A percentile compares a stretch with the other conserved stretches of the same genome.
phyloP scores from a whole-genome alignment of 2,329 filamentous ascomycete genomes.

The Colletotrichum sublineola region DNA sequence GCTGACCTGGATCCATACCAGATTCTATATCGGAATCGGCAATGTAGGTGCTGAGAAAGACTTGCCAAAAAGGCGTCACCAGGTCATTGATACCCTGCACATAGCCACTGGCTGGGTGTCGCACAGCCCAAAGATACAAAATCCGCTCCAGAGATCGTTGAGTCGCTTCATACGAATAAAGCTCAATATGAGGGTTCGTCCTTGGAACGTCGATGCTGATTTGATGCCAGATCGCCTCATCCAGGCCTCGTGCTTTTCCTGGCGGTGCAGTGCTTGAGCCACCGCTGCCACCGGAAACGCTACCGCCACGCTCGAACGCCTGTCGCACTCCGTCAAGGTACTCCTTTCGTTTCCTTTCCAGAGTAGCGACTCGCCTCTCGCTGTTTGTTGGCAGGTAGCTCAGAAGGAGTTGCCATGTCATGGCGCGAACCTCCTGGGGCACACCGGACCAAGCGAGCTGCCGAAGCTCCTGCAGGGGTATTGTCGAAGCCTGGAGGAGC shows the following conservation, averaged over 20 bases:
- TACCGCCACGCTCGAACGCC: slow-evolving; percentile 72
- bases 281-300: background rate
- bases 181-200: slow-evolving; percentile 94
- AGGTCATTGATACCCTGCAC: slow-evolving; percentile 99
- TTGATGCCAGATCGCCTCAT: slow-evolving; percentile 99
- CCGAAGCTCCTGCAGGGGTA: slow-evolving; percentile 86
- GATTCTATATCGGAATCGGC: slow-evolving; percentile 92
- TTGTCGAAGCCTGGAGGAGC: slow-evolving; percentile 91
- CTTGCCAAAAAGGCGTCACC: slow-evolving; percentile 97
- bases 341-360: slow-evolving; percentile 96
- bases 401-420: slow-evolving; percentile 98
- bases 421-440: slow-evolving; percentile 93
- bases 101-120: slow-evolving; percentile 96
- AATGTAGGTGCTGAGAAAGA: slow-evolving; percentile 94
- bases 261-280: slow-evolving; percentile 56
- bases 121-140: slow-evolving; percentile 96
- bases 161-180: slow-evolving; percentile 96
- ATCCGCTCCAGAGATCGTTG: slow-evolving; percentile 95
- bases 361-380: slow-evolving; percentile 87
- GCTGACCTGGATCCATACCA: slow-evolving; percentile 96
- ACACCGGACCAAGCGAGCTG: slow-evolving; percentile 93
- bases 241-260: slow-evolving; percentile 76
- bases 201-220: slow-evolving; percentile 98
- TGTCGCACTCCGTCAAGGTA: slow-evolving; percentile 92
- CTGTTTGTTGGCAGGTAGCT: slow-evolving; percentile 98